phyloP scores from a whole-genome alignment of 1,139 yeast genomes.

The Scheffersomyces insectosa region DNA sequence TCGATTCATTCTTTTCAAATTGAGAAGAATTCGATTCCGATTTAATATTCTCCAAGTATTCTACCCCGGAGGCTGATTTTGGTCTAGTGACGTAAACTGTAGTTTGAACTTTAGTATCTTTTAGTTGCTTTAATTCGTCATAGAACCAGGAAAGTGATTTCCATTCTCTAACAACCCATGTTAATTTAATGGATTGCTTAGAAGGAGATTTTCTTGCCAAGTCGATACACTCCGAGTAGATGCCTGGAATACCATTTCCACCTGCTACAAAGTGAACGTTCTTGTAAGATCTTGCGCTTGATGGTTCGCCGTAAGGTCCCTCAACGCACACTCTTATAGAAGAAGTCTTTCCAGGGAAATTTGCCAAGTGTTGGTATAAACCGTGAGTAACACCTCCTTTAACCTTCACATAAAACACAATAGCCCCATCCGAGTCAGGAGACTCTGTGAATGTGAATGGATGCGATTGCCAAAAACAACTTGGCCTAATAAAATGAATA shows the following conservation, averaged over 20 bases:
- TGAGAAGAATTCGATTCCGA: constrained; percentile 6
- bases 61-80: constrained; percentile 8
- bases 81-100: constrained; percentile 37
- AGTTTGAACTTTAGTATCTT: constrained; percentile 24
- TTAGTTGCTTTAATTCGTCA: constrained; percentile 29
- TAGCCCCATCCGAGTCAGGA: constrained; percentile 19
- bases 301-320: constrained; percentile 43
- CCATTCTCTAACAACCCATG: constrained; percentile 40
- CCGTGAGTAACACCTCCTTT: constrained; percentile 41
- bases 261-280: constrained; percentile 42
- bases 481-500: constrained; percentile 21
- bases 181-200: constrained; percentile 27
- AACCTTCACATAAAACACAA: constrained; percentile 33
- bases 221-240: constrained; percentile 38
- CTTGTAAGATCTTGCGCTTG: constrained; percentile 29
- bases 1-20: constrained; percentile 1
- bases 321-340: constrained; percentile 38
- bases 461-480: constrained; percentile 44
- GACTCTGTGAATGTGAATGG: constrained; percentile 40
- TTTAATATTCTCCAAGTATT: constrained; percentile 5
- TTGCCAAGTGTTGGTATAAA: constrained; percentile 28
- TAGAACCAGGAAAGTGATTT: constrained; percentile 35
- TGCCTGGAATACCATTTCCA: constrained; percentile 46
- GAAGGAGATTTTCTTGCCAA: constrained; percentile 19
- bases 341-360: constrained; percentile 24